Conservation (phyloP, 495 filamentous ascomycete species). For the Barbatosphaeria neglecta region DNA sequence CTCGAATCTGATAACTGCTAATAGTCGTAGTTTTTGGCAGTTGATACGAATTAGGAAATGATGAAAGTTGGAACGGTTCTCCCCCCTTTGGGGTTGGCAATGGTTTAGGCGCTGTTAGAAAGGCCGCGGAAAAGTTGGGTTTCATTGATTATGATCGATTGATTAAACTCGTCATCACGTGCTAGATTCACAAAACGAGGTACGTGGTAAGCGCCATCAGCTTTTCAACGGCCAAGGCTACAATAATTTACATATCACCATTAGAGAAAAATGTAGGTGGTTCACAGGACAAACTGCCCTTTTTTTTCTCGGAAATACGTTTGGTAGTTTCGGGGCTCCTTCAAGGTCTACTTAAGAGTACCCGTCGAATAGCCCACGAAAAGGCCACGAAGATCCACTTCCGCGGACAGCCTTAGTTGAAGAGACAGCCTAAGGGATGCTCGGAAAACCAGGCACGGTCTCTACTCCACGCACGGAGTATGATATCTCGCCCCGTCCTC, state of each 20-base stretch:
- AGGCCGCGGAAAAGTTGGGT: neutral
- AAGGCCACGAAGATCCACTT: no score
- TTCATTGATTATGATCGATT: neutral
- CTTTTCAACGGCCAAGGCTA: no score
- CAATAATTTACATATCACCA: no score
- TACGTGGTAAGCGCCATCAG: no score
- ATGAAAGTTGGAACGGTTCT: neutral
- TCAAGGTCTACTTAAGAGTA: no score
- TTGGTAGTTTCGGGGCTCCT: no score
- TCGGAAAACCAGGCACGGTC: slow-evolving; percentile 40
- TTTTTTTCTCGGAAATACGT: no score
- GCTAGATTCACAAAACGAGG: no score
- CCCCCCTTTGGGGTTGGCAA: neutral
- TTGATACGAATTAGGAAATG: neutral
- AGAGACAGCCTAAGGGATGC: slow-evolving; percentile 34
- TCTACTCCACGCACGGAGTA: slow-evolving; percentile 42
- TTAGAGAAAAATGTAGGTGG: no score
- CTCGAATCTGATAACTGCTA: neutral
- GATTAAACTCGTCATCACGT: neutral
- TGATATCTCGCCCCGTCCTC: slow-evolving; percentile 37
- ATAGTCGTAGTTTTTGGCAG: neutral
- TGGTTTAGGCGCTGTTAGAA: neutral
- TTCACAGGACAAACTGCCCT: no score
- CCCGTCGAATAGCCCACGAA: no score
- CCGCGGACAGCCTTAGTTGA: no score